phyloP scores from a whole-genome alignment of 441 rosid genomes.

The Raphanus hybrid region DNA sequence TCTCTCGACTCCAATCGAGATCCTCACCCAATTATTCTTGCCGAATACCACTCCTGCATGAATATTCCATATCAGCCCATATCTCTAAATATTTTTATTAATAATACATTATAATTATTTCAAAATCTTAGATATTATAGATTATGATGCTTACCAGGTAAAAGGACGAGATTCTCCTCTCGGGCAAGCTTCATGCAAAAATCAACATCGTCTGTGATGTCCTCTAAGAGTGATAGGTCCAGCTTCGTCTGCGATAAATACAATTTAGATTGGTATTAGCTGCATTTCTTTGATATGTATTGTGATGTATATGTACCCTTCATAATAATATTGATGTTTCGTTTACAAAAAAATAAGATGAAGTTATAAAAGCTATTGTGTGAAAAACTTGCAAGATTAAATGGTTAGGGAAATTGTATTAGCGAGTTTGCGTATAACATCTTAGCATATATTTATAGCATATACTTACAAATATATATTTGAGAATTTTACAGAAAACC shows the following conservation, averaged over 20 bases:
- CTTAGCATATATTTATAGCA: too few species aligned
- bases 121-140: background rate
- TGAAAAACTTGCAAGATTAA: background rate
- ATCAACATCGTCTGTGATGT: slow-evolving; percentile 30
- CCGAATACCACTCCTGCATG: slow-evolving; percentile 37
- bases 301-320: slow-evolving; percentile 11
- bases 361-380: background rate
- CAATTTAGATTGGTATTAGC: background rate
- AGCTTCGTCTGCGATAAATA: slow-evolving; percentile 22
- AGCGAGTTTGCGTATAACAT: background rate
- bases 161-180: slow-evolving; percentile 26
- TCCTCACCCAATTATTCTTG: slow-evolving; percentile 36
- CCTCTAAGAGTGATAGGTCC: slow-evolving; percentile 27
- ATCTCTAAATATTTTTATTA: background rate
- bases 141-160: slow-evolving; percentile 33
- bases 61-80: slow-evolving; percentile 12
- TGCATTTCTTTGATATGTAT: background rate
- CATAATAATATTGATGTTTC: background rate
- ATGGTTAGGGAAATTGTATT: background rate
- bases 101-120: background rate
- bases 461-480: background rate
- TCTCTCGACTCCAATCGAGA: slow-evolving; percentile 36
- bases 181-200: slow-evolving; percentile 39
- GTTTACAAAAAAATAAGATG: background rate
- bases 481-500: background rate